These are phyloP conservation scores for Eucalyptus regnans DNA, from an alignment of 345 rosid genomes.

Conservation along the genomic window DNA sequence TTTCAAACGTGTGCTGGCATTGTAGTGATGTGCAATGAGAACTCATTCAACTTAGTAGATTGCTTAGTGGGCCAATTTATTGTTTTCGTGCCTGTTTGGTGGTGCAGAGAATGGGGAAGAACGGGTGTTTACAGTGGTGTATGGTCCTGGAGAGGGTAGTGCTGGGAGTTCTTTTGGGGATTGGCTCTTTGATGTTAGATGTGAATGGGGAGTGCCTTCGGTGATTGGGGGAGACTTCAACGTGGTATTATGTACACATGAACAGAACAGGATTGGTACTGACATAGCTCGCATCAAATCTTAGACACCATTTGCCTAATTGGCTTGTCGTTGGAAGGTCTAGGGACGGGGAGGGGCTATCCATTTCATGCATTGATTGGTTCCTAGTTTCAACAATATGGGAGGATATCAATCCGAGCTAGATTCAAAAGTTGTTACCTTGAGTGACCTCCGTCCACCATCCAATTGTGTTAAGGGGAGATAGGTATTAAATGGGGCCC, in stretches of 20 bases:
- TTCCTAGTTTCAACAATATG: not conserved
- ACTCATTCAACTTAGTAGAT: not conserved
- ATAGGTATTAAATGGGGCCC: not conserved
- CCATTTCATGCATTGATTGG: not conserved
- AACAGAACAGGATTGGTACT: not conserved
- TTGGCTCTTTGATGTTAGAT: not conserved
- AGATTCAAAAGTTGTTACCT: not conserved
- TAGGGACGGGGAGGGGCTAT: not conserved
- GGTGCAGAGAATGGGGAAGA: not conserved
- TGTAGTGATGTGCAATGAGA: not conserved
- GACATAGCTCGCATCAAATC: not conserved
- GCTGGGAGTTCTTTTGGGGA: not conserved
- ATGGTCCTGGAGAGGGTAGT: not conserved
- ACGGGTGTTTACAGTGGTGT: not conserved
- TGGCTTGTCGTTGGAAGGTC: not conserved
- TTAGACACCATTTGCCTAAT: not conserved
- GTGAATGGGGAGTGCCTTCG: not conserved
- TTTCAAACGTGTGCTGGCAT: not conserved
- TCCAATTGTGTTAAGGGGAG: not conserved
- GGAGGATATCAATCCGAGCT: not conserved
- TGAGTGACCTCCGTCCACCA: not conserved
- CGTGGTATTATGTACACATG: not conserved
- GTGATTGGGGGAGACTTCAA: not conserved
- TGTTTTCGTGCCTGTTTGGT: not conserved
- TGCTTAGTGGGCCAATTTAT: not conserved